Evolutionary conservation across 768 basidiomycete genomes (phyloP).

Genomic region (Mycena haematopus): DNA sequence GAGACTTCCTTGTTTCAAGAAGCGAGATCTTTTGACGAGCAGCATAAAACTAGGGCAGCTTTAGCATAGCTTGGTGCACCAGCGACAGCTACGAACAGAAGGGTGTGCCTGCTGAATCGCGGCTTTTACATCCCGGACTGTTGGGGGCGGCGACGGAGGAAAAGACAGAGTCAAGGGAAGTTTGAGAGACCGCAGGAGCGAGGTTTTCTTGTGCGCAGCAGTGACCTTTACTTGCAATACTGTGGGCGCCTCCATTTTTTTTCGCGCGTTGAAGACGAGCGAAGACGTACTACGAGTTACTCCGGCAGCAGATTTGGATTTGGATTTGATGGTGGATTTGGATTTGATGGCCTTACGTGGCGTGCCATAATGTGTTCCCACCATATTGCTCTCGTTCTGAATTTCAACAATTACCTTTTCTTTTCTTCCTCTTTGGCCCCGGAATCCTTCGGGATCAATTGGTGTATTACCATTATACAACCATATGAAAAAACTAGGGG

Average conservation of each 20-base stretch:
- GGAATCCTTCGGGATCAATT: too few species aligned
- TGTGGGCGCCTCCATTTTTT: constrained; percentile 12
- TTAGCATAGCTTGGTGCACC: constrained; percentile 1
- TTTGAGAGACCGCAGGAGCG: constrained; percentile 23
- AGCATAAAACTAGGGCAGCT: constrained; percentile 60
- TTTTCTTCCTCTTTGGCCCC: too few species aligned
- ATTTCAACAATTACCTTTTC: too few species aligned
- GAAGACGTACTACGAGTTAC: too few species aligned
- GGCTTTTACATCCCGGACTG: constrained; percentile 28
- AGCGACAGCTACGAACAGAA: constrained; percentile 14
- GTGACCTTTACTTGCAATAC: constrained; percentile 22
- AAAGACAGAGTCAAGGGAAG: constrained; percentile 28
- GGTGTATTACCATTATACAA: too few species aligned
- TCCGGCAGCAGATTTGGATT: too few species aligned
- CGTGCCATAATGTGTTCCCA: too few species aligned
- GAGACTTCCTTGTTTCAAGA: constrained; percentile 63
- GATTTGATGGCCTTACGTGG: too few species aligned
- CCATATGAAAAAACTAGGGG: too few species aligned
- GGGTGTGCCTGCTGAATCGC: constrained; percentile 27
- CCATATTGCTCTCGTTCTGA: too few species aligned
- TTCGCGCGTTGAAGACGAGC: too few species aligned
- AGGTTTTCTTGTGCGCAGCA: constrained; percentile 22
- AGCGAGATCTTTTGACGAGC: constrained; percentile 77
- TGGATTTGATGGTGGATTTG: too few species aligned
- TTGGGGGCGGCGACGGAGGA: constrained; percentile 27